Base-by-base conservation (phyloP, 2,329 filamentous ascomycete genomes). In the Apiospora marii region DNA sequence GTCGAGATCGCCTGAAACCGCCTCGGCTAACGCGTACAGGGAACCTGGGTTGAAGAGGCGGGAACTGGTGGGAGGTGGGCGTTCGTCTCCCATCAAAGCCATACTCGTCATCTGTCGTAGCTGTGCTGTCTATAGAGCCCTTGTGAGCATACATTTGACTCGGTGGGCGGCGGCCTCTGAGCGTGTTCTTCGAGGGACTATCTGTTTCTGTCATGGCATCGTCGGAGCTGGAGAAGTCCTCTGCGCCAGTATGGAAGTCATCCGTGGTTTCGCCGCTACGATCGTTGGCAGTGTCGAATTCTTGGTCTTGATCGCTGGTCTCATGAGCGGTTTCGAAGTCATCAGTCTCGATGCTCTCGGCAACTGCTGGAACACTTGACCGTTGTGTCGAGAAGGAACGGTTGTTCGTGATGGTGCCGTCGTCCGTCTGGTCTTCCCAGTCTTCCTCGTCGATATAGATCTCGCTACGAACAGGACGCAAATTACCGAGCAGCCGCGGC, bases 211-310 rank as follows among this genome's bases (percentile, higher is more conserved):
- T 97, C 68, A 93, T 86, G 4, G 83, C 87, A 76, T 95, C 93
- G 74, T 94, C 94, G 72, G 91, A 93, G 79, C 92, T 95, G 22
- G 88, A 88, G 70, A 91, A 83, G 30, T 94, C 93, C 77, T 98
- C 96, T 22, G 91, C 90, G n/a, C 94, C 95, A 4, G 96, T 98
- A 81, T 97, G 93, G 89, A 98, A 98, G 75, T 94, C 94, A 77
- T 98, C 96, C 14, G 95, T 97, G 83, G 97, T 95, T 0, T 94
- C 98, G 16, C 87, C 89, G 22, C 58, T 64, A 41, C 91, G 91
- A 82, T 98, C 96, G 78, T 97, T 94, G 34, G 90, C 90, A 1
- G 90, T 92, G 79, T 91, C 89, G 74, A 92, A 92, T 12, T 88
- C 89, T 27, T 88, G 89, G 6, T 61, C 53, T 24, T 88, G 34